Conservation (phyloP, 345 rosid genomes). For the Rhizophora mangle region DNA sequence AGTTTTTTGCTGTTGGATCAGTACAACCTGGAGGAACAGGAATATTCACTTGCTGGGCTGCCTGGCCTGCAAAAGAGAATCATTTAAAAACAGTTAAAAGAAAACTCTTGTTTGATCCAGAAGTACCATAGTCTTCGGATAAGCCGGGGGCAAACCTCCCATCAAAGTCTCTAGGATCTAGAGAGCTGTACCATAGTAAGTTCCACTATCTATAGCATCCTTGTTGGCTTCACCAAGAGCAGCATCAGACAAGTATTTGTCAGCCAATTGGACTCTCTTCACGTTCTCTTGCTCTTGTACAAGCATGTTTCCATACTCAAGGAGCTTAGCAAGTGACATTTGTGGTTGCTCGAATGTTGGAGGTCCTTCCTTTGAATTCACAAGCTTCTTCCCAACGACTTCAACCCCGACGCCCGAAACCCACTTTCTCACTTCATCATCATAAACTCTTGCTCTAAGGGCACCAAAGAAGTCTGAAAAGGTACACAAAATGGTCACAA, state of each 20-base stretch:
- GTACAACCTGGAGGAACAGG: conserved; percentile 91
- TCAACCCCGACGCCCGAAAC: conserved; percentile 57
- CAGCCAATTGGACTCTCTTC: conserved; percentile 95
- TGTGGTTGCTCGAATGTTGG: conserved; percentile 75
- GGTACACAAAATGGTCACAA: neutral
- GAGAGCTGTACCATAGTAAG: conserved; percentile 67
- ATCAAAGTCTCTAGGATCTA: conserved; percentile 32
- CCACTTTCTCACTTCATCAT: conserved; percentile 97
- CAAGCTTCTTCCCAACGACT: conserved; percentile 67
- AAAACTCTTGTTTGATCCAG: neutral
- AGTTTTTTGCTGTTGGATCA: conserved; percentile 61
- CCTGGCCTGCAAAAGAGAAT: conserved; percentile 52
- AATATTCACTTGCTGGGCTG: conserved; percentile 67
- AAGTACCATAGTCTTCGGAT: neutral
- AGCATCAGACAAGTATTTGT: conserved; percentile 73
- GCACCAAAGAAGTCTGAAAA: conserved; percentile 90
- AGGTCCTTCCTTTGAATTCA: conserved; percentile 83
- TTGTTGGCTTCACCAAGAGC: conserved; percentile 87
- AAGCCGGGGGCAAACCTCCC: conserved; percentile 34
- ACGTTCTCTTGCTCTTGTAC: conserved; percentile 90
- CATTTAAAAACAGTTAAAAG: no score
- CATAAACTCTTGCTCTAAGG: conserved; percentile 89
- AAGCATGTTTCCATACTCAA: conserved; percentile 83
- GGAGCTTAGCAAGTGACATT: conserved; percentile 69
- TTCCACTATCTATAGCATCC: conserved; percentile 60